These are phyloP conservation scores for Penicillium pancosmium DNA, from an alignment of 495 filamentous ascomycete species.

Conservation along the genomic window DNA sequence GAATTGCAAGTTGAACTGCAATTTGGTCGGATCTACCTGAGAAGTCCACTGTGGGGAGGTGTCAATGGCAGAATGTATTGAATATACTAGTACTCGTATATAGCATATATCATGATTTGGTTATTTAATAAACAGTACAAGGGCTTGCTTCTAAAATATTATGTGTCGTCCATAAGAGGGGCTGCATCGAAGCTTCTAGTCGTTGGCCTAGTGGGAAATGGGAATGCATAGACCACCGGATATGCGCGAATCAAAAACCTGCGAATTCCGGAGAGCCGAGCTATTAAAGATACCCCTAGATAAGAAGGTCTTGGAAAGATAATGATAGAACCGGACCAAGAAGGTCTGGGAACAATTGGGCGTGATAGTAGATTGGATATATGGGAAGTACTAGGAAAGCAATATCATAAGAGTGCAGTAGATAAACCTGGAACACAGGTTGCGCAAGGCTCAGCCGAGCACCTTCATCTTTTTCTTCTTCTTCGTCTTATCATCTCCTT, in stretches of 20 bases:
- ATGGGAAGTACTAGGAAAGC: background rate
- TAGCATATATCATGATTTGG: background rate
- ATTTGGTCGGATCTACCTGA: background rate
- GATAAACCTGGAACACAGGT: background rate
- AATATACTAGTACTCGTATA: background rate
- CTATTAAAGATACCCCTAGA: no score
- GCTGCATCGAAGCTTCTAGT: background rate
- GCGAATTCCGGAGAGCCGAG: no score
- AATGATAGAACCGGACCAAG: no score
- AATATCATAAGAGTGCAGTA: background rate
- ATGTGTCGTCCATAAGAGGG: background rate
- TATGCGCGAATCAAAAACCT: no score
- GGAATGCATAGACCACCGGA: background rate
- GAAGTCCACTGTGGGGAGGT: slow-evolving; percentile 23
- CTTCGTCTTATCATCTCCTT: slow-evolving; percentile 50
- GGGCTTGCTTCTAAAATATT: background rate
- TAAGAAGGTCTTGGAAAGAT: no score
- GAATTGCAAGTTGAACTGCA: no score
- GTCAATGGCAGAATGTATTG: background rate
- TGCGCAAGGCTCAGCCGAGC: slow-evolving; percentile 48
- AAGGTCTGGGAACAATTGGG: background rate
- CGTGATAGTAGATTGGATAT: background rate
- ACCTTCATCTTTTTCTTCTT: slow-evolving; percentile 94
- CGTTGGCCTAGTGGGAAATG: background rate
- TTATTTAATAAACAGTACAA: no score